phyloP scores from a whole-genome alignment of 768 basidiomycete species.

The Naganishia onofrii region DNA sequence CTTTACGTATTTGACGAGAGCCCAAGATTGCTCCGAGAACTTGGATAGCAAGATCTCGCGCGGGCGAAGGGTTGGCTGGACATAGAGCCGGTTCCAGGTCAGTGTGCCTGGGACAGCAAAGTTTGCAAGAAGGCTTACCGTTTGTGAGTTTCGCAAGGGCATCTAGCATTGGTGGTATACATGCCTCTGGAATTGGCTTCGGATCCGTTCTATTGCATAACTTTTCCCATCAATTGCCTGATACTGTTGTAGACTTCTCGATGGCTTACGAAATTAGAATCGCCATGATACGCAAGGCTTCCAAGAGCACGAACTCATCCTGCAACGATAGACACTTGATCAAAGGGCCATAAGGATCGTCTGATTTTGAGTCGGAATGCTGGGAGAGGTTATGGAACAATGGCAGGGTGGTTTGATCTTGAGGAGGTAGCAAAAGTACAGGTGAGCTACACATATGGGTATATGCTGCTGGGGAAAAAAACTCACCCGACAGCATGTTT shows the following conservation, averaged over 20 bases:
- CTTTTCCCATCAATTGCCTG: not conserved
- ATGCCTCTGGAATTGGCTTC: slow-evolving; percentile 41
- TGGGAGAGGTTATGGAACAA: slow-evolving; percentile 42
- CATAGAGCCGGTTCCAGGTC: not conserved
- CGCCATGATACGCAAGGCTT: slow-evolving; percentile 80
- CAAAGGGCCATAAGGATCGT: slow-evolving; percentile 37
- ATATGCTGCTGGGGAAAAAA: not conserved
- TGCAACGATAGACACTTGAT: slow-evolving; percentile 72
- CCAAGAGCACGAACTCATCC: slow-evolving; percentile 94
- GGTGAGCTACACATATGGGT: slow-evolving; percentile 11
- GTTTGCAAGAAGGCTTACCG: slow-evolving; percentile 48
- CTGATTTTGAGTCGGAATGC: slow-evolving; percentile 33
- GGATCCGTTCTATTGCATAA: slow-evolving; percentile 44
- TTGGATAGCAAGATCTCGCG: slow-evolving; percentile 83
- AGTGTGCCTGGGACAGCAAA: not conserved
- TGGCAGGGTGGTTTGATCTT: slow-evolving; percentile 43
- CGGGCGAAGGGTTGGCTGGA: slow-evolving; percentile 37
- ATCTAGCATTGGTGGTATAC: slow-evolving; percentile 37
- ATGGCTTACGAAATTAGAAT: slow-evolving; percentile 60
- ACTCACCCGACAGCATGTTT: slow-evolving; percentile 76
- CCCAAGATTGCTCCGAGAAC: slow-evolving; percentile 81
- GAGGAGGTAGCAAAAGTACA: not conserved
- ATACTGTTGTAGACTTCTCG: no score
- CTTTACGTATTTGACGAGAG: slow-evolving; percentile 72
- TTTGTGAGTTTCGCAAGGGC: slow-evolving; percentile 58